Evolutionary conservation across 805 yeast genomes (phyloP).

Genomic region (Teunomyces funiuensis): DNA sequence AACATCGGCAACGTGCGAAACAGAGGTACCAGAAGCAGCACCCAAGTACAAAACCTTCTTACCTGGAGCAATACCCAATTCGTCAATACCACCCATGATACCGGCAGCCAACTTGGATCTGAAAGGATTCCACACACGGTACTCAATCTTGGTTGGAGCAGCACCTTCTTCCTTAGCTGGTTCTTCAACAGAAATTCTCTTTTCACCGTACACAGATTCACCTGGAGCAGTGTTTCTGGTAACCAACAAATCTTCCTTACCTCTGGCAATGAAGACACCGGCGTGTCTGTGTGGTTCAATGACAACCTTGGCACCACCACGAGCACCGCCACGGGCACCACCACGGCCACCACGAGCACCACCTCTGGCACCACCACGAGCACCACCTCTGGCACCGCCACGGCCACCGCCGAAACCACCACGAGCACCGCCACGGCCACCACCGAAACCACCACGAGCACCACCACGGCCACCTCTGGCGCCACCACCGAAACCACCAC

Average conservation of each 20-base stretch:
- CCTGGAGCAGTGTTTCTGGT: conserved; percentile 98
- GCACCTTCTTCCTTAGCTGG: conserved; percentile 86
- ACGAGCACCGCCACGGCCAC: conserved; percentile 53
- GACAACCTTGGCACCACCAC: conserved; percentile 93
- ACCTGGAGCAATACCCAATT: conserved; percentile 96
- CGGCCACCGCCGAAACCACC: conserved; percentile 55
- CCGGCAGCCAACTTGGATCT: conserved; percentile 99
- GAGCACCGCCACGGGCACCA: conserved; percentile 79
- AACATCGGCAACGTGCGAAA: conserved; percentile 95
- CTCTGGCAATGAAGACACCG: conserved; percentile 98
- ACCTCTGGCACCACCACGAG: conserved; percentile 41
- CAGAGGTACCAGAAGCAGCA: conserved; percentile 99
- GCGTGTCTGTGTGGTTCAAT: conserved; percentile 99
- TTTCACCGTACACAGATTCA: conserved; percentile 97
- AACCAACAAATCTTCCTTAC: conserved; percentile 97
- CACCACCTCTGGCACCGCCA: conserved; percentile 38
- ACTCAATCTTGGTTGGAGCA: conserved; percentile 91
- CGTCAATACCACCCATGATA: conserved; percentile 99
- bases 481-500: conserved; percentile 39
- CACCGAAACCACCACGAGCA: conserved; percentile 52
- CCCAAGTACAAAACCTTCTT: conserved; percentile 96
- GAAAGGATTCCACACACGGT: conserved; percentile 99
- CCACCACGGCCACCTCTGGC: conserved; percentile 32
- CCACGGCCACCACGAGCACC: conserved; percentile 61
- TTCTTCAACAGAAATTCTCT: conserved; percentile 91